Evolutionary conservation across 2,329 filamentous ascomycete species (phyloP).

Genomic region (Atkinsonella texensis): DNA sequence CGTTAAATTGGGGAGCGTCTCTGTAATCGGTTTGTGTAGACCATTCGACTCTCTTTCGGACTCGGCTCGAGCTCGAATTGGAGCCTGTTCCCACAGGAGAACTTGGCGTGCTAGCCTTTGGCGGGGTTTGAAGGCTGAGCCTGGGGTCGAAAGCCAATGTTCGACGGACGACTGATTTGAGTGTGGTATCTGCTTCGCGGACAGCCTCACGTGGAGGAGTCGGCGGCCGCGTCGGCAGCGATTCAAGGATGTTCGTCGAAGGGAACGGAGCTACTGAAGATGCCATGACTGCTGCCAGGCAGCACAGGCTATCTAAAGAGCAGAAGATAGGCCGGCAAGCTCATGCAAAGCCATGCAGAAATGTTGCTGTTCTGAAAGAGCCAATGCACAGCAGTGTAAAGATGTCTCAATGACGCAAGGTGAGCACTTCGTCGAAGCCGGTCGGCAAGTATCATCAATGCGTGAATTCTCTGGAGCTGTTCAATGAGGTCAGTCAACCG

Average conservation of each 20-base stretch:
- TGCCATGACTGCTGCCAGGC: conserved; percentile 28
- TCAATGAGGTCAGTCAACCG: not conserved
- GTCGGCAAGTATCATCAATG: not conserved
- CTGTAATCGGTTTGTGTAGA: conserved; percentile 44
- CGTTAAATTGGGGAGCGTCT: conserved; percentile 35
- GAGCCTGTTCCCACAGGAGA: conserved; percentile 29
- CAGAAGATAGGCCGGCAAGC: conserved; percentile 9
- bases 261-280: conserved; percentile 26
- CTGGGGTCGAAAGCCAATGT: conserved; percentile 25
- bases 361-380: not conserved
- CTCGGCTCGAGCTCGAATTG: conserved; percentile 30
- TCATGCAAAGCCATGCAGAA: conserved; percentile 5
- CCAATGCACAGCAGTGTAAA: not conserved
- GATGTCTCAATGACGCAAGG: not conserved
- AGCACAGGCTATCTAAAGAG: conserved; percentile 28
- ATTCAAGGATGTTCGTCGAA: conserved; percentile 31
- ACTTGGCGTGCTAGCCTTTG: conserved; percentile 33
- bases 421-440: not conserved
- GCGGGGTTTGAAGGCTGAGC: conserved; percentile 37
- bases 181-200: conserved; percentile 22
- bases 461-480: not conserved
- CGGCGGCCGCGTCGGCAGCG: conserved; percentile 47
- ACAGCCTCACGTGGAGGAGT: conserved; percentile 50
- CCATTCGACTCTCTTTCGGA: conserved; percentile 45
- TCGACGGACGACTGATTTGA: conserved; percentile 23